Evolutionary conservation across 371 early-diverging fungal species (phyloP), one percentile per base, ranked within the genome.

Genomic region (Coemansia sp.): DNA sequence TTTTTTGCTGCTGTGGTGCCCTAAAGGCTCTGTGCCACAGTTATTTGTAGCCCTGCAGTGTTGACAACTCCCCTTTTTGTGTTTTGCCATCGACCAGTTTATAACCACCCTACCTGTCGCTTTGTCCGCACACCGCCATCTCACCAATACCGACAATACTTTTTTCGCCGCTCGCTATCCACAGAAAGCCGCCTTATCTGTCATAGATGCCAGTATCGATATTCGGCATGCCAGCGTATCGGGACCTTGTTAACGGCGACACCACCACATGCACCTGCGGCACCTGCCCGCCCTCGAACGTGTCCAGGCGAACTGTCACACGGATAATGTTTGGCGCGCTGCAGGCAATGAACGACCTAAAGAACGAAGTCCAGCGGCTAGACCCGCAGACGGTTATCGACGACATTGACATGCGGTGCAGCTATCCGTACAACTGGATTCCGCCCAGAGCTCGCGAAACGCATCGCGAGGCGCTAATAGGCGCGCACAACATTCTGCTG

Each of bases 371-470:
- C 16, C 51, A 58, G 50, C 55, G 34, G 16, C 66, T 59, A 8
- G 65, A 55, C 1, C 59, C 69, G 30, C 39, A 49, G 31, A 30
- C 48, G 0, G 12, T n/a, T 12, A 42, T 69, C 9, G 65, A 59
- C 57, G 61, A 57, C 9, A 47, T 52, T n/a, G 41, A 45, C 36
- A 9, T 51, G n/a, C 61, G 60, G 4, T 61, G 66, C 36, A 52
- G 49, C 20, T 74, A 74, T n/a, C 74, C 74, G 26, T 70, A 58
- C 52, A 74, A 69, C 62, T 70, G 65, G 69, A 53, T 74, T 4
- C 74, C 74, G 7, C 55, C 58, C 6, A 26, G 61, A 33, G 71
- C 55, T 1, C 50, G 55, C 12, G 57, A 61, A 5, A 61, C 71
- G 41, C 53, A 30, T 9, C 34, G 53, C 14, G 74, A 74, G 34